phyloP scores from a whole-genome alignment of 2,329 filamentous ascomycete species.

The Apiospora koreana region DNA sequence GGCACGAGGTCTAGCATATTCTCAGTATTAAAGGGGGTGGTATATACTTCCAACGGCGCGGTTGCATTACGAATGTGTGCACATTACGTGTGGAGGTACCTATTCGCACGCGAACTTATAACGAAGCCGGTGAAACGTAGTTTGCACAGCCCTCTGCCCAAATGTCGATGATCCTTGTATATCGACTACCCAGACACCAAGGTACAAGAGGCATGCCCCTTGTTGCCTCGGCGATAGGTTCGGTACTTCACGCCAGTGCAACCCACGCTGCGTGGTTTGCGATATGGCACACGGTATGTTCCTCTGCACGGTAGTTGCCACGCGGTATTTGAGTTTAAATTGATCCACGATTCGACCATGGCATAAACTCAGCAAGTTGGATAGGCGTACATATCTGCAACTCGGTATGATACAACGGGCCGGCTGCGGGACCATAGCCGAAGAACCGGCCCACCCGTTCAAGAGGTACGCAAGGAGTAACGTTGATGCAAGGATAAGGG shows the following conservation, averaged over 20 bases:
- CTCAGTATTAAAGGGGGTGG: background rate
- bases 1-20: background rate
- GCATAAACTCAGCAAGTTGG: background rate
- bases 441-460: background rate
- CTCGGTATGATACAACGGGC: background rate
- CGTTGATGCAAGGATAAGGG: background rate
- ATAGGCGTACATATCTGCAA: background rate
- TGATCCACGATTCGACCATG: background rate
- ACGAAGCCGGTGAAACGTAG: background rate
- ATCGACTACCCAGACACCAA: too few relatives aligned
- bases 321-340: too few relatives aligned
- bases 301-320: too few relatives aligned
- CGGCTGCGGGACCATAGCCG: background rate
- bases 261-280: too few relatives aligned
- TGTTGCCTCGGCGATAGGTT: too few relatives aligned
- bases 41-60: background rate
- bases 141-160: too few relatives aligned
- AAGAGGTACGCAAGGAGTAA: background rate
- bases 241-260: too few relatives aligned
- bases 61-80: background rate
- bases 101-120: background rate
- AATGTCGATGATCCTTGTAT: too few relatives aligned
- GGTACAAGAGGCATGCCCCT: too few relatives aligned
- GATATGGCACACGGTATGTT: too few relatives aligned
- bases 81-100: too few relatives aligned